Evolutionary conservation across 192 early-diverging fungal genomes (phyloP), one percentile per base, ranked within the genome.

Genomic region (Coemansia sp.): DNA sequence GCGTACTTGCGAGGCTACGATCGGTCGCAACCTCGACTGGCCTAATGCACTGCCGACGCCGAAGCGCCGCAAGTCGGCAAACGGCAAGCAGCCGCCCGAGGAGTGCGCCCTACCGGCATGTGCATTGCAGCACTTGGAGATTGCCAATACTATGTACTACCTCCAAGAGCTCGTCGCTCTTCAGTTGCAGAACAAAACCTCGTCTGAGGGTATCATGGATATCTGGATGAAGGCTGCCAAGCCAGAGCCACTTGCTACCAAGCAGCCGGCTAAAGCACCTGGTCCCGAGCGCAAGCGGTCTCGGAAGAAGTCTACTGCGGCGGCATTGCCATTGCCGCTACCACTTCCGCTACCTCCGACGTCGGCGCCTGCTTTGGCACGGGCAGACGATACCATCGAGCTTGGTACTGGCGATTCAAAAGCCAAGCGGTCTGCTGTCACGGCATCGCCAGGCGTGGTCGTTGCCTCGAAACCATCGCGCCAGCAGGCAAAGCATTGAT

Each of bases 11-110:
- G 81, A 84, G 11, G 74, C 67, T 4, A 74, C 81, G 5, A 79
- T 84, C 34, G 67, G 71, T 2, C 81, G 76, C 47, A 76, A 78
- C 62, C 68, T 84, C 12, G 81, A 76, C 40, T 84, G 81, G 81
- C 76, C 81, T 22, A 59, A 71, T 29, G 60, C 46, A 7, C 6
- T 52, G 18, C 66, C 74, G 11, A 34, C 65, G 52, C 65, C 47
- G 31, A 67, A 65, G 22, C 76, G 81, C 41, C 66, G 81, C 24
- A 84, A 84, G 29, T 84, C 81, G 5, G 76, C 81, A 2, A 71
- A 78, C 36, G 77, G 70, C 15, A 46, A 59, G 22, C 73, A 71
- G 71, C 71, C 76, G 38, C 67, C 76, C n/a, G 81, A 84, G 67
- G 81, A 84, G 40, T 78, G 73, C 31, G 68, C 55, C 16, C 65